Evolutionary conservation across 495 filamentous ascomycete genomes (phyloP).

Genomic region (Trichoderma virens): DNA sequence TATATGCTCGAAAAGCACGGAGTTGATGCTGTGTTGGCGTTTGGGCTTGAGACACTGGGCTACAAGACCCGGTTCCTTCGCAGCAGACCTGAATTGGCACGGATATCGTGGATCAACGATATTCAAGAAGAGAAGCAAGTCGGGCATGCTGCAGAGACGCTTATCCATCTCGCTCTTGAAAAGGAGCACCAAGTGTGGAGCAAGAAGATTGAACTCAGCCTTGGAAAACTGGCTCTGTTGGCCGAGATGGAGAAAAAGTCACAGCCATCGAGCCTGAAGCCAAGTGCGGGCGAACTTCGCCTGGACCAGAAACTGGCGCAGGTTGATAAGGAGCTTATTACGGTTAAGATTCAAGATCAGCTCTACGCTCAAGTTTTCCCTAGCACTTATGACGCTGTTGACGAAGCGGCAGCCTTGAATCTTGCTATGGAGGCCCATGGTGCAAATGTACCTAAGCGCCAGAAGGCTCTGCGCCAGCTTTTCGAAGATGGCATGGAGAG

Average conservation of each 20-base stretch:
- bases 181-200: constrained; percentile 74
- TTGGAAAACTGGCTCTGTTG: constrained; percentile 73
- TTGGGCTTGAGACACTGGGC: constrained; percentile 50
- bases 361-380: constrained; percentile 51
- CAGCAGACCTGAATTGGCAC: constrained; percentile 56
- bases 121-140: constrained; percentile 66
- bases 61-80: constrained; percentile 71
- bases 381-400: constrained; percentile 58
- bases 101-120: constrained; percentile 93
- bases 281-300: constrained; percentile 17
- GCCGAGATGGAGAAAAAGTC: constrained; percentile 42
- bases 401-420: constrained; percentile 66
- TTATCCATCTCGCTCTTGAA: constrained; percentile 55
- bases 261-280: constrained; percentile 25
- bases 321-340: constrained; percentile 53
- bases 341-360: constrained; percentile 68
- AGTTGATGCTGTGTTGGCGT: constrained; percentile 59
- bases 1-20: constrained; percentile 59
- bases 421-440: constrained; percentile 64
- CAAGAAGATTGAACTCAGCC: constrained; percentile 82
- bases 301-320: constrained; percentile 29
- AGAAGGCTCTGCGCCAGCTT: constrained; percentile 54
- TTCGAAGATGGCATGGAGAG: constrained; percentile 57
- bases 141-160: constrained; percentile 54
- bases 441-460: constrained; percentile 44